These are phyloP conservation scores for Fagopyrum tataricum DNA, from an alignment of 148 eudicot genomes.

Conservation along the genomic window DNA sequence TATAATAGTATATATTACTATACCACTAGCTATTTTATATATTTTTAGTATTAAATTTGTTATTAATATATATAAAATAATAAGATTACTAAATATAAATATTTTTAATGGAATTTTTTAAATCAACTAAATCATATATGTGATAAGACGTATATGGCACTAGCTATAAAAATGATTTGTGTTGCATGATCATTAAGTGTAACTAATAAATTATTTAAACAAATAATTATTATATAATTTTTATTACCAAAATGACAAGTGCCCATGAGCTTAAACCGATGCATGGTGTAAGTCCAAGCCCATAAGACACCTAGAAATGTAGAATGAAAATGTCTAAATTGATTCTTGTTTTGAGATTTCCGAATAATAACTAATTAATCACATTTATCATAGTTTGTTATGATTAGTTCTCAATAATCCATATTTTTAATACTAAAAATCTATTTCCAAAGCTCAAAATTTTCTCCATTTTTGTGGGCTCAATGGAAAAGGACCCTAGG, in stretches of 20 bases:
- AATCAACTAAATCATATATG: no score
- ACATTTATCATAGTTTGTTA: constrained; percentile 6
- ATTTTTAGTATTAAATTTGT: no score
- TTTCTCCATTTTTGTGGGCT: constrained; percentile 39
- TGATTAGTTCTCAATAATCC: constrained; percentile 16
- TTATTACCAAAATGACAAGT: neutral
- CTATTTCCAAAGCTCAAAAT: neutral
- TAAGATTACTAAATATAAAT: no score
- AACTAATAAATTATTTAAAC: neutral
- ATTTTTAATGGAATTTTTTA: no score
- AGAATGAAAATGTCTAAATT: constrained; percentile 1
- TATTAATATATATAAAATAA: no score
- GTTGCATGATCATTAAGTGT: neutral
- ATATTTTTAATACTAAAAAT: neutral
- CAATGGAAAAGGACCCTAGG: constrained; percentile 37
- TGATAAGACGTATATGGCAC: no score
- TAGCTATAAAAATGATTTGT: no score
- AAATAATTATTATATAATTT: neutral
- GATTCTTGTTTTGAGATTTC: constrained; percentile 5
- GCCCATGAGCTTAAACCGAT: neutral
- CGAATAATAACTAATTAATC: constrained; percentile 10
- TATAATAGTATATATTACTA: no score
- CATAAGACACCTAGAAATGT: constrained; percentile 11
- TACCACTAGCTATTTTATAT: no score
- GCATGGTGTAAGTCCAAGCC: neutral